Evolutionary conservation across 805 yeast genomes (phyloP), one percentile per base, ranked within the genome.

Genomic region (Ogataea trehalophila): DNA sequence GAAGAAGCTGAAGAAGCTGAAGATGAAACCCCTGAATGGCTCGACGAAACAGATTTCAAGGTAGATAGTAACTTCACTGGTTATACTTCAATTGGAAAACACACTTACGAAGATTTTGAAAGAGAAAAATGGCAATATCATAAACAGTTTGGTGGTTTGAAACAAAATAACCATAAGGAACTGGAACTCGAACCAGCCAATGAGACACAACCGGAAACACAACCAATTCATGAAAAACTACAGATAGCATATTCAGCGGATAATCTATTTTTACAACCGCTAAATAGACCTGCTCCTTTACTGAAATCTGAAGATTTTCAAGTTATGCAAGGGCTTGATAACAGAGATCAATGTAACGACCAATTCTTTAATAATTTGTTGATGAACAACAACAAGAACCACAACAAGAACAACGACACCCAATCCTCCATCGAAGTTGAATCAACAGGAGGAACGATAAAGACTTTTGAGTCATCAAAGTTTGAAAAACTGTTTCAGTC

Each of bases 41-140:
- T 58, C 34, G 59, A 55, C 17, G 69, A 63, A 37, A 58, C 65
- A 2, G 66, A 65, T 44, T 65, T 65, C 50, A 60, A 62, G 38
- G 59, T 59, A 11, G 68, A 64, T 39, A 39, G 51, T n/a, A 62
- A 56, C 48, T 59, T 64, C 37, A 53, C 60, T 7, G 44, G 55
- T 5, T 64, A 62, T 49, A 45, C 50, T 36, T 34, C 48, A 4
- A 56, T 55, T 17, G 65, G 65, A 2, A 22, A 50, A 3, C 63
- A 59, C 46, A 57, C 65, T 11, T 52, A 54, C 39, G 60, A 61
- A 45, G 68, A 64, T 26, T 55, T 64, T 26, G 68, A 64, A 44
- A 48, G 55, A 31, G 68, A 64, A 33, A 63, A 62, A 46, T 37
- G 51, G 45, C 44, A 52, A 13, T 64, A 47, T 39, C 60, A 46